Evolutionary conservation across 129 eudicot species (phyloP).

Genomic region (Escallonia herrerae): DNA sequence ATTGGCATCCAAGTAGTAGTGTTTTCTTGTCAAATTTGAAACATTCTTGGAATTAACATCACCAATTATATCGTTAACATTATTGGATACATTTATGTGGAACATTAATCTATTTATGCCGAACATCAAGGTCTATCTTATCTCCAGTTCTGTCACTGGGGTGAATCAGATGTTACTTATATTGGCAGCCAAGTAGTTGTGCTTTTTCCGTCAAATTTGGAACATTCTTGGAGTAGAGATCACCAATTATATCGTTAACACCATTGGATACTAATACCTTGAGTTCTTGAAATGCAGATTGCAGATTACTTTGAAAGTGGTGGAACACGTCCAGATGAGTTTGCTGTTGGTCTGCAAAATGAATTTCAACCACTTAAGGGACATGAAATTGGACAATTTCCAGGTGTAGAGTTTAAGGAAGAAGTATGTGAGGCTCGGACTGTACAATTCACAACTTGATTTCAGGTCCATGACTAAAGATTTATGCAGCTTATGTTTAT

Average conservation of each 20-base stretch:
- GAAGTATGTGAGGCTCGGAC: constrained; percentile 27
- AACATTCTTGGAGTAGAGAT: no score
- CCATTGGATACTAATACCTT: no score
- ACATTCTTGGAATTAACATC: no score
- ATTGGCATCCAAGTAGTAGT: no score
- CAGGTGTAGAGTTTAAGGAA: constrained; percentile 48
- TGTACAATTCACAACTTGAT: constrained; percentile 29
- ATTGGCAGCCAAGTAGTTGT: no score
- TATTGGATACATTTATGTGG: no score
- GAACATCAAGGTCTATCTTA: no score
- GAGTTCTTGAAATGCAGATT: constrained; percentile 31
- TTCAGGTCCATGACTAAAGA: constrained; percentile 8
- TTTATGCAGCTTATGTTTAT: background rate
- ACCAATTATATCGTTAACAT: no score
- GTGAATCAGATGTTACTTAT: no score
- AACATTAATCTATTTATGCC: no score
- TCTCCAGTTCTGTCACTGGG: no score
- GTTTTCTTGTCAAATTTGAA: background rate
- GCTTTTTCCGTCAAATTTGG: background rate
- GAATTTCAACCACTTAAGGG: constrained; percentile 71
- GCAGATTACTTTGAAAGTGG: constrained; percentile 73
- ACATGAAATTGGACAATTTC: constrained; percentile 89
- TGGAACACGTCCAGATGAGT: constrained; percentile 72
- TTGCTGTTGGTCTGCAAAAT: constrained; percentile 65
- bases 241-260: no score